Evolutionary conservation across 2,329 filamentous ascomycete genomes (phyloP).

Genomic region (Dothidotthia symphoricarpi): DNA sequence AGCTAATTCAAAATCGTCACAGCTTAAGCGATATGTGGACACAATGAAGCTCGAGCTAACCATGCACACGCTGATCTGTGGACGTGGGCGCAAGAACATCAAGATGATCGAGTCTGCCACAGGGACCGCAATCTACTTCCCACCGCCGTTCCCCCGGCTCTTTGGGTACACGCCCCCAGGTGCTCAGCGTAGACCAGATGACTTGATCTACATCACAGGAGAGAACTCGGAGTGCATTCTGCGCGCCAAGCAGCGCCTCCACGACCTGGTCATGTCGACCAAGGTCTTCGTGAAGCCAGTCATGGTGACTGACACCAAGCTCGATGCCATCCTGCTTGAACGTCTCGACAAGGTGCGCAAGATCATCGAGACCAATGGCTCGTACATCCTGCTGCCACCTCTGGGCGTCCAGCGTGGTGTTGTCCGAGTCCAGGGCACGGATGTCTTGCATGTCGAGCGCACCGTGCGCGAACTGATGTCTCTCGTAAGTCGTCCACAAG

Average conservation of each 20-base stretch:
- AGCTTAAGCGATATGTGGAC: constrained; percentile 75
- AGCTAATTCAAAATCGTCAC: constrained; percentile 37
- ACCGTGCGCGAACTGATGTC: constrained; percentile 96
- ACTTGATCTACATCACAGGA: constrained; percentile 94
- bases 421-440: constrained; percentile 87
- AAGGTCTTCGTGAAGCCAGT: constrained; percentile 85
- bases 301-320: constrained; percentile 83
- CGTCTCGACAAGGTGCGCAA: constrained; percentile 95
- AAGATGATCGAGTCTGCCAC: constrained; percentile 95
- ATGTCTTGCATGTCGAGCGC: constrained; percentile 90
- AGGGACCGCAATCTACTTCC: constrained; percentile 97
- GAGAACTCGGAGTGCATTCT: constrained; percentile 81
- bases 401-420: constrained; percentile 81
- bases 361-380: constrained; percentile 95
- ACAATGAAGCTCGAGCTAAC: constrained; percentile 78
- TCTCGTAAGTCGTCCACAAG: constrained; percentile 58
- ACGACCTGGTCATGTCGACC: constrained; percentile 76
- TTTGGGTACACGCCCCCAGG: constrained; percentile 86
- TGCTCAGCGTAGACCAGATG: constrained; percentile 75
- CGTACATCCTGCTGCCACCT: constrained; percentile 87
- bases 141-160: constrained; percentile 85
- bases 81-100: constrained; percentile 93
- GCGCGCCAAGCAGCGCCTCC: constrained; percentile 85
- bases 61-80: constrained; percentile 88
- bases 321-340: constrained; percentile 88